Base-by-base conservation (phyloP, 352 stramenopile genomes). In the Globisporangium emineosum region DNA sequence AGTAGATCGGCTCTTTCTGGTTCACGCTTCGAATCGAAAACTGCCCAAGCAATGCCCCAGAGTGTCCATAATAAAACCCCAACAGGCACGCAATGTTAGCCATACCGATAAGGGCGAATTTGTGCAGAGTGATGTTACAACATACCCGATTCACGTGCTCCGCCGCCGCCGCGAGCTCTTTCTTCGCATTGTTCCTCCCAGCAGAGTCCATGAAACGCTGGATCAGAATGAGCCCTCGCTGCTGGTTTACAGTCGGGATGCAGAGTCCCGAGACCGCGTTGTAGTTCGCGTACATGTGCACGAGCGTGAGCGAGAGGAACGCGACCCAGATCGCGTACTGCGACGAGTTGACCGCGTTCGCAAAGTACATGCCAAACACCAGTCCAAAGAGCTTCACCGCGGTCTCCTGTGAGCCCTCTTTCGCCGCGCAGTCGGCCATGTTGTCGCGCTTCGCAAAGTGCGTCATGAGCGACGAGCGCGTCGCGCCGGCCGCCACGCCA, bases 321-420 rank as follows among this genome's bases (percentile, higher is more conserved):
- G 97, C 86, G 32, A 85, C 65, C 94, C 94, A 98, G n/a, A 91
- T 73, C 1, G 81, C 79, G 52, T 66, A 67, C 40, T 67, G 65
- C 12, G 81, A 91, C 45, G 76, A 76, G 52, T 93, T 89, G 40
- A 91, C 77, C 23, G 76, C 79, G 65, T 86, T 89, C 56, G 80
- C 79, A 68, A 93, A 91, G 72, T 92, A 90, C 78, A 91, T 93
- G 68, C 79, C 94, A 42, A 93, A 86, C 19, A 97, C 61, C 62
- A 99, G 87, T 5, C 96, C 96, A 63, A 98, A 77, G 5, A 99
- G 78, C 65, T 93, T 98, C 7, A 98, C 94, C 0, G 96, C 79
- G 7, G 95, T 98, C 82, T 99, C 96, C 73, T 99, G 96, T 0
- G 94, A 98, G 0, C 87, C 93, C 77, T 99, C 96, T 70, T 99